A percentile compares a stretch with the other conserved stretches of the same genome.
Evolutionary conservation across 768 basidiomycete genomes (phyloP).

Genomic region (Kwoniella heveanensis): DNA sequence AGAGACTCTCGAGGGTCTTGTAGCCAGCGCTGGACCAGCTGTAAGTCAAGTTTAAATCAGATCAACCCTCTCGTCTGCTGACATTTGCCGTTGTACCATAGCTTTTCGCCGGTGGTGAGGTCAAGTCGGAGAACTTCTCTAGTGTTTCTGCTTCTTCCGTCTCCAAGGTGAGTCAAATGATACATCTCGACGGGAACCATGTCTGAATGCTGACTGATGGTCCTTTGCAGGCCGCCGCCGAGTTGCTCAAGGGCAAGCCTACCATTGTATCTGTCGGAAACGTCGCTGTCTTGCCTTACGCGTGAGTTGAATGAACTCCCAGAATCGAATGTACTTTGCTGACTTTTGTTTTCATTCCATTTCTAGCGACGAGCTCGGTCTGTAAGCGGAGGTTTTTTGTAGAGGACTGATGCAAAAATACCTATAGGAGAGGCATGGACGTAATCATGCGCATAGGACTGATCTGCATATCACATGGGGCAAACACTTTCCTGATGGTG

Average conservation of each 20-base stretch:
- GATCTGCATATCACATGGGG: background rate
- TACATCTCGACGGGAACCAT: background rate
- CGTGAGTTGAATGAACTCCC: constrained; percentile 47
- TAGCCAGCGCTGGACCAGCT: constrained; percentile 66
- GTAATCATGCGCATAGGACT: background rate
- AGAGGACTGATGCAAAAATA: constrained; percentile 20
- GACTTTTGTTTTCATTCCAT: background rate
- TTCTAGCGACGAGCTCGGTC: constrained; percentile 50
- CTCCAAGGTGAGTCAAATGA: constrained; percentile 64
- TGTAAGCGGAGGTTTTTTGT: constrained; percentile 29
- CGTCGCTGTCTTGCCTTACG: constrained; percentile 71
- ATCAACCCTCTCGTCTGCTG: too few relatives aligned
- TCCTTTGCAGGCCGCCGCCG: constrained; percentile 59
- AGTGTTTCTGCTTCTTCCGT: constrained; percentile 66
- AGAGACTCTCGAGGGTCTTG: constrained; percentile 71
- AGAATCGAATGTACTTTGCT: background rate
- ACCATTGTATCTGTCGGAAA: constrained; percentile 87
- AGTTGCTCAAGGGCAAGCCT: constrained; percentile 73
- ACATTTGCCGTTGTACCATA: constrained; percentile 44
- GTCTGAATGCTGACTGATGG: constrained; percentile 4
- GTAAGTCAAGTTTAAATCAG: too few relatives aligned
- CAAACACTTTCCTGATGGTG: too few relatives aligned
- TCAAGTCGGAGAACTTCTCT: constrained; percentile 54
- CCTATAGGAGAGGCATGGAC: background rate
- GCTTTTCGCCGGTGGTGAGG: constrained; percentile 65